Evolutionary conservation across 140 eudicot species (phyloP).

Genomic region (Anethum foeniculum): DNA sequence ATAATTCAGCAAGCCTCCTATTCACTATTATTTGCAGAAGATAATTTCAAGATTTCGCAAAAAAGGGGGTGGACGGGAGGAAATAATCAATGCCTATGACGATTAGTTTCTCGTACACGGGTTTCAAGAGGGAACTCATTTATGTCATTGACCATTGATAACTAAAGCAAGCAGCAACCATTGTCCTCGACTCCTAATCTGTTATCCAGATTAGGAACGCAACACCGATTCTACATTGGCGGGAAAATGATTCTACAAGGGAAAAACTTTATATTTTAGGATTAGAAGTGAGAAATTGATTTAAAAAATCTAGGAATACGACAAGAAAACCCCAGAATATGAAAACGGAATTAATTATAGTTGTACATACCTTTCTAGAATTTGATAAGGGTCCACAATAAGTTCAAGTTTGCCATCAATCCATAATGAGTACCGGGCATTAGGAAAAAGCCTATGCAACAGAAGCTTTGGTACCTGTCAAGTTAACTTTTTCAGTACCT

Average conservation of each 20-base stretch:
- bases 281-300: not conserved
- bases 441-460: constrained; percentile 76
- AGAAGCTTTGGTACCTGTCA: constrained; percentile 78
- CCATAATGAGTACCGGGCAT: constrained; percentile 83
- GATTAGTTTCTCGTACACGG: constrained; percentile 51
- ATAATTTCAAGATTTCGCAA: not conserved
- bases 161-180: constrained; percentile 33
- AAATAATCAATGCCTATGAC: constrained; percentile 33
- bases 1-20: constrained; percentile 44
- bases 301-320: not conserved
- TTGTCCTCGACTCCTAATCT: constrained; percentile 9
- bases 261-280: not conserved
- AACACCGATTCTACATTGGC: constrained; percentile 39
- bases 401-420: constrained; percentile 87
- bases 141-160: constrained; percentile 48
- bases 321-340: not conserved
- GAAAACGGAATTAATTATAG: not conserved
- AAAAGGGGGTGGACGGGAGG: constrained; percentile 13
- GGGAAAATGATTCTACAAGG: constrained; percentile 19
- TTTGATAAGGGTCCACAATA: constrained; percentile 79
- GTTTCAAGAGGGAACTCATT: constrained; percentile 47
- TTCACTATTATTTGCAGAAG: not conserved
- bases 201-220: constrained; percentile 29
- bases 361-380: constrained; percentile 61
- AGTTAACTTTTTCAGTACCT: not conserved